Evolutionary conservation across 768 basidiomycete species (phyloP).

Genomic region (Mycena latifolia): DNA sequence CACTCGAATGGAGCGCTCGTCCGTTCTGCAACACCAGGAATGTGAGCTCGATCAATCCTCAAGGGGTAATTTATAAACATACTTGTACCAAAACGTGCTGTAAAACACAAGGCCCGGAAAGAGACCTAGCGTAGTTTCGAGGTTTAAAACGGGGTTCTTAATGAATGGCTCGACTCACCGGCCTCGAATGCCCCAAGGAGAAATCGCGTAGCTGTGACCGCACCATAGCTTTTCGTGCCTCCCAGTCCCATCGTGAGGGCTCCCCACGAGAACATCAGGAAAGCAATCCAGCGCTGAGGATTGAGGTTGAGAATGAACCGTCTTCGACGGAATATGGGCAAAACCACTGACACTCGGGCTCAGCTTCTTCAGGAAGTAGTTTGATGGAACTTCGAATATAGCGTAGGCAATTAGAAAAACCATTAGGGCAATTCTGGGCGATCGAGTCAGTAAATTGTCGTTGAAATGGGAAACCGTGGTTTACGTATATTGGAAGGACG

Average conservation of each 20-base stretch:
- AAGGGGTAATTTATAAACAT: too few species aligned
- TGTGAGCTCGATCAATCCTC: too few species aligned
- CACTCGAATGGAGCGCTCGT: conserved; percentile 37
- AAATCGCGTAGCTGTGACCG: conserved; percentile 56
- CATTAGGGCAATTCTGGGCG: conserved; percentile 47
- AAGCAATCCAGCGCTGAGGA: conserved; percentile 50
- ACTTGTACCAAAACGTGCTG: conserved; percentile 63
- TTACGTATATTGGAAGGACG: conserved; percentile 46
- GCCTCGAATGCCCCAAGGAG: conserved; percentile 58
- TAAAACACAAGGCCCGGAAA: conserved; percentile 58
- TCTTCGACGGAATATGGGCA: neutral
- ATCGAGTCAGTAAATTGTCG: neutral
- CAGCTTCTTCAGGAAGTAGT: conserved; percentile 53
- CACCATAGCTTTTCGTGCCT: conserved; percentile 50
- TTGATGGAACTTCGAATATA: conserved; percentile 54
- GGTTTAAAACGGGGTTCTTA: neutral
- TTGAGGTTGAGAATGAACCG: neutral
- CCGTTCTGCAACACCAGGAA: too few species aligned
- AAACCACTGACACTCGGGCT: conserved; percentile 40
- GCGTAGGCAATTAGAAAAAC: conserved; percentile 56
- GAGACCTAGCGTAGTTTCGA: conserved; percentile 38
- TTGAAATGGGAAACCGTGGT: neutral
- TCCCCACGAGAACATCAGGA: conserved; percentile 56
- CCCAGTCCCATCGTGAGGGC: conserved; percentile 52
- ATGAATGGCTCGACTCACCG: conserved; percentile 15